Evolutionary conservation across 1,284 basidiomycete genomes (phyloP), one percentile per base, ranked within the genome.

Genomic region (Pseudozyma sp.): DNA sequence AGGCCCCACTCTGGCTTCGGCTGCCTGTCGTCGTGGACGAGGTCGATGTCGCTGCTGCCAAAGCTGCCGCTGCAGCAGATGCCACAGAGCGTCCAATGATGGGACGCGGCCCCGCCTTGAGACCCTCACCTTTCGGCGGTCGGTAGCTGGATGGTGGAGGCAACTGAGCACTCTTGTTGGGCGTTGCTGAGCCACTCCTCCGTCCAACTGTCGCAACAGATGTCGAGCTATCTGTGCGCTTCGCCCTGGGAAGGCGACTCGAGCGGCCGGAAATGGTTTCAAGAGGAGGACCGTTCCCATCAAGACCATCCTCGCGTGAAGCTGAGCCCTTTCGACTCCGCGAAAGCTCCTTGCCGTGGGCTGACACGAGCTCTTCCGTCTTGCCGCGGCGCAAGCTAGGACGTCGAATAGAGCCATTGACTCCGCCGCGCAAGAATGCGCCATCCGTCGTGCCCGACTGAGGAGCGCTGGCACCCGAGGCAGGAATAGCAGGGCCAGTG

Each of bases 311-410:
- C 31, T 70, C 57, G 25, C 52, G 58, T 31, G 56, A 40, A 19
- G 47, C 60, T 5, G 68, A 60, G 21, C 44, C 14, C 39, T 70
- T 75, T 6, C 66, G 61, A 21, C 48, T 57, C 31, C 39, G 65
- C 1, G 54, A 48, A 35, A 54, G 21, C 35, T 64, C 56, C 48
- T 60, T 68, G 34, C 47, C 57, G 31, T 51, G 85, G 80, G 52
- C 84, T 84, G 38, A 78, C 52, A 48, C 73, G 79, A 52, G 55
- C 36, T 80, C 80, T 51, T 79, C 81, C 13, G 79, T 73, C 59
- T 72, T 77, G 92, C 93, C 11, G 89, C 90, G 84, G 93, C 93
- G 12, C 92, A 93, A 44, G 92, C 89, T 66, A 1, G 77, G 77
- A 6, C 77, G 57, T 5, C 77, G 72, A 4, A 38, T 36, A 9